phyloP scores from a whole-genome alignment of 2,329 filamentous ascomycete species.

The Ceratocystiopsis minuta region DNA sequence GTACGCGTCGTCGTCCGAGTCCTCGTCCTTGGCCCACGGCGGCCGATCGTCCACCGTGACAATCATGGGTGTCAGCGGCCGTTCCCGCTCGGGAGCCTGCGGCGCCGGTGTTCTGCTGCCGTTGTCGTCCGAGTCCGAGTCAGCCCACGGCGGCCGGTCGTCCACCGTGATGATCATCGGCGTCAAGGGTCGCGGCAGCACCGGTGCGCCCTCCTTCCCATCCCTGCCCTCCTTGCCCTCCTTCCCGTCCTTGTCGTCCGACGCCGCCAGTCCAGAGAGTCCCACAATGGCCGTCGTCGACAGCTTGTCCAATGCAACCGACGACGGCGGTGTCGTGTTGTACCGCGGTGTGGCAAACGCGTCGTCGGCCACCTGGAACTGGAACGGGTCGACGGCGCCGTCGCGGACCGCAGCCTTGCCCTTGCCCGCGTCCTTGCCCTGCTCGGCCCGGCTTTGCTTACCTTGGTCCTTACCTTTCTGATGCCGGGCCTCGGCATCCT shows the following conservation, averaged over 20 bases:
- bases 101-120: too few relatives aligned
- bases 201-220: too few relatives aligned
- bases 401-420: background rate
- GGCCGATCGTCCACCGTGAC: slow-evolving; percentile 9
- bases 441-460: slow-evolving; percentile 1
- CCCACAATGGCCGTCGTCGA: too few relatives aligned
- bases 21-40: slow-evolving; percentile 12
- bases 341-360: slow-evolving; percentile 28
- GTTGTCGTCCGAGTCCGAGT: slow-evolving; percentile 15
- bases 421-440: slow-evolving; percentile 11
- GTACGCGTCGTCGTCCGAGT: slow-evolving; percentile 15
- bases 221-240: too few relatives aligned
- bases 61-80: slow-evolving; percentile 22
- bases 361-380: slow-evolving; percentile 36
- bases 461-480: background rate
- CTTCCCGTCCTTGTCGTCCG: too few relatives aligned
- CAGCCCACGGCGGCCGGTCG: slow-evolving; percentile 9
- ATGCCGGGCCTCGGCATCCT: background rate
- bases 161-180: slow-evolving; percentile 8
- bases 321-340: slow-evolving; percentile 13
- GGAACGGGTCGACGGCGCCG: slow-evolving; percentile 33
- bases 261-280: too few relatives aligned
- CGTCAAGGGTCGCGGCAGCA: slow-evolving; percentile 22
- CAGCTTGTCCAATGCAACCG: too few relatives aligned
- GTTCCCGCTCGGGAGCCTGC: slow-evolving; percentile 1